Percentiles rank a stretch among this genome's conserved stretches.
Conservation (phyloP, 179 eudicot species). For the Patellifolia procumbens region DNA sequence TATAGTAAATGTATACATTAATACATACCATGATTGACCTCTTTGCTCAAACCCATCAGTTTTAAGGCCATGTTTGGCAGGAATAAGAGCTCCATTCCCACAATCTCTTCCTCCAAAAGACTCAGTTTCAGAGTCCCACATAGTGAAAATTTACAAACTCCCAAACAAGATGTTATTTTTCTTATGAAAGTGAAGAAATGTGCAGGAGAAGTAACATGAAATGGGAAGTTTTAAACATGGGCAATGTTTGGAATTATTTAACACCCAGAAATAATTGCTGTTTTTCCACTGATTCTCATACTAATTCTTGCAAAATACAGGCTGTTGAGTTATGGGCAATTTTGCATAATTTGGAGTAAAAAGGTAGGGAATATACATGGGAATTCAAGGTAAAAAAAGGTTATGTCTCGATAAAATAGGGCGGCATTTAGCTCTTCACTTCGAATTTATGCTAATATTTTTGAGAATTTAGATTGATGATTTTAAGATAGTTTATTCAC, state of each 20-base stretch:
- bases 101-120: conserved; percentile 63
- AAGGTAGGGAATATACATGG: too few relatives aligned
- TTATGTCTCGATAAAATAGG: too few relatives aligned
- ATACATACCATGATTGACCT: conserved; percentile 87
- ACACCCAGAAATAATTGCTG: background rate
- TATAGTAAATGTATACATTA: too few relatives aligned
- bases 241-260: conserved; percentile 37
- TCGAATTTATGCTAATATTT: background rate
- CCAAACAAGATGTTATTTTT: background rate
- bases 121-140: conserved; percentile 97
- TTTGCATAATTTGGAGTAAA: background rate
- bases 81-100: conserved; percentile 57
- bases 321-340: conserved; percentile 33
- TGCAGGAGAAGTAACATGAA: conserved; percentile 20
- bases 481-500: background rate
- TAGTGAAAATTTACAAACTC: conserved; percentile 26
- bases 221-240: conserved; percentile 34
- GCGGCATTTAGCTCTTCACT: too few relatives aligned
- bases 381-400: too few relatives aligned
- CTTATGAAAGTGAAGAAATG: conserved; percentile 18
- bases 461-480: conserved; percentile 1
- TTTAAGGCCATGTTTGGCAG: conserved; percentile 65
- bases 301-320: conserved; percentile 17
- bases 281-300: background rate
- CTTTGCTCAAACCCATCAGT: conserved; percentile 91